phyloP scores from a whole-genome alignment of 192 early-diverging fungal genomes.

The Backusella morwellensis region DNA sequence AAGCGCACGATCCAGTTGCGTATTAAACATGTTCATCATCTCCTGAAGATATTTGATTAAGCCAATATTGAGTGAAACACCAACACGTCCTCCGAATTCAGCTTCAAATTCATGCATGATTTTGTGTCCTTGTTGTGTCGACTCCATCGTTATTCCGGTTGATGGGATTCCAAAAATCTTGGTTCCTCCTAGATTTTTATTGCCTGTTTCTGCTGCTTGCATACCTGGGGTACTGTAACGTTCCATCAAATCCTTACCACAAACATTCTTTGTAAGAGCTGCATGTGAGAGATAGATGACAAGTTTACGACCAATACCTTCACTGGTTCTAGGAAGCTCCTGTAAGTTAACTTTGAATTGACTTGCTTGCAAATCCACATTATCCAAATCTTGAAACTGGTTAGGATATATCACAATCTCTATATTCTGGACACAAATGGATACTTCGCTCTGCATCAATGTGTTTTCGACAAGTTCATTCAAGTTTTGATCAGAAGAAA shows the following conservation, averaged over 20 bases:
- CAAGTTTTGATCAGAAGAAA: background rate
- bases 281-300: constrained; percentile 23
- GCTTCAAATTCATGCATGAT: constrained; percentile 36
- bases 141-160: constrained; percentile 40
- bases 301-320: constrained; percentile 20
- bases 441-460: background rate
- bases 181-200: constrained; percentile 16
- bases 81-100: constrained; percentile 41
- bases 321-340: background rate
- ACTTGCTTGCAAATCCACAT: constrained; percentile 34
- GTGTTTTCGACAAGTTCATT: background rate
- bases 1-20: constrained; percentile 31
- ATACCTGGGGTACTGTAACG: background rate
- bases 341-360: constrained; percentile 22
- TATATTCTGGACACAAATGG: constrained; percentile 6
- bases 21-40: constrained; percentile 35
- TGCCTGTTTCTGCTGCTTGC: background rate
- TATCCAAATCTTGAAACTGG: constrained; percentile 44
- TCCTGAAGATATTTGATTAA: constrained; percentile 46
- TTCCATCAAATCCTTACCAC: constrained; percentile 21
- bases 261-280: constrained; percentile 33
- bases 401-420: constrained; percentile 43
- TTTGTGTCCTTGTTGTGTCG: constrained; percentile 17
- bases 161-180: constrained; percentile 41
- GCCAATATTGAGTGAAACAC: constrained; percentile 47